Percentiles rank a stretch among this genome's conserved stretches.
Evolutionary conservation across 2,329 filamentous ascomycete genomes (phyloP).

Genomic region (Lachnellula cervina): DNA sequence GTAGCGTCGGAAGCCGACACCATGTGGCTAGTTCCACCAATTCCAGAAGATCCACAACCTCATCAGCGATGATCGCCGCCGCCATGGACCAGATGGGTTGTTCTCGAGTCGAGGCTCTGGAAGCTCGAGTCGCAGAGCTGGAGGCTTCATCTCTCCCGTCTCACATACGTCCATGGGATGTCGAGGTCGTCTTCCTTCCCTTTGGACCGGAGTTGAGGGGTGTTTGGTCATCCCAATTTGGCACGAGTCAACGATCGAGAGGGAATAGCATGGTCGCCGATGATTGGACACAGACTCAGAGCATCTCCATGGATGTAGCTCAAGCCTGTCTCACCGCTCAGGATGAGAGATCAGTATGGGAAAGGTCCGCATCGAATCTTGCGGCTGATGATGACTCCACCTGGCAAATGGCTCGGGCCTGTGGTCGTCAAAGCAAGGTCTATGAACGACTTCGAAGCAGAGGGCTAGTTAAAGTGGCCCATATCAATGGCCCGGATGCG

Average conservation of each 20-base stretch:
- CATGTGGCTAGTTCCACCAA: conserved; percentile 26
- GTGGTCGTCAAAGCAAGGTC: conserved; percentile 55
- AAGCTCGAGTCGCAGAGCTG: conserved; percentile 33
- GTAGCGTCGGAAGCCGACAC: conserved; percentile 21
- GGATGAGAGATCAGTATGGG: conserved; percentile 25
- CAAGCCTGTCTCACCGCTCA: conserved; percentile 24
- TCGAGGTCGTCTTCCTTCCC: conserved; percentile 72
- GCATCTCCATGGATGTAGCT: conserved; percentile 23
- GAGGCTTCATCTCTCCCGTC: conserved; percentile 47
- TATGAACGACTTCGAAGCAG: conserved; percentile 71
- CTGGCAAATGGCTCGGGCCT: conserved; percentile 61
- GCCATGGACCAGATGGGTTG: conserved; percentile 35
- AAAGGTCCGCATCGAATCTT: conserved; percentile 18
- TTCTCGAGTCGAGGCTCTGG: conserved; percentile 42
- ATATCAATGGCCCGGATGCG: conserved; percentile 58
- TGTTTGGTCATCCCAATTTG: conserved; percentile 46
- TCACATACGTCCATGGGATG: conserved; percentile 59
- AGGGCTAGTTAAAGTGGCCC: conserved; percentile 62
- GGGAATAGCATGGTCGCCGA: conserved; percentile 38
- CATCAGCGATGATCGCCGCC: conserved; percentile 33
- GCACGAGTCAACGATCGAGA: conserved; percentile 31
- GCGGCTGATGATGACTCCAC: conserved; percentile 11
- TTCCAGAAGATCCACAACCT: conserved; percentile 33
- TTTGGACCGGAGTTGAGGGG: conserved; percentile 54
- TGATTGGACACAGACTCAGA: conserved; percentile 41